Evolutionary conservation across 2,329 filamentous ascomycete genomes (phyloP).

Genomic region (Emergomyces orientalis): DNA sequence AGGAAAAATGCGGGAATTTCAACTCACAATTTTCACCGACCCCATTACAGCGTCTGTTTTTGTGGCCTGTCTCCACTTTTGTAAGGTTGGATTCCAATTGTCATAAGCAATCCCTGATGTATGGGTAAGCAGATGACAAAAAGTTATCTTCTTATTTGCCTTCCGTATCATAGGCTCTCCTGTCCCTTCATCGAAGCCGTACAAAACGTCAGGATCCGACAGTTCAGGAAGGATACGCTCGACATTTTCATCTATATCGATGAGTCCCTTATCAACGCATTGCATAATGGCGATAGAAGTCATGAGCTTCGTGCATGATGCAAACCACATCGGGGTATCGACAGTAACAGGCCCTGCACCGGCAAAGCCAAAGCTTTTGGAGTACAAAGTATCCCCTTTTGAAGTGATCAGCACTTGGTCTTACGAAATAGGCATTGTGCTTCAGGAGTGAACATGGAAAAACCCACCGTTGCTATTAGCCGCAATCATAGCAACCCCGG

Average conservation of each 20-base stretch:
- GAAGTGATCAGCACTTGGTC: not conserved
- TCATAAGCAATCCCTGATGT: constrained; percentile 10
- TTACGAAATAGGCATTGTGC: not conserved
- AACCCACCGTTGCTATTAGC: constrained; percentile 7
- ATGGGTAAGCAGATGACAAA: constrained; percentile 6
- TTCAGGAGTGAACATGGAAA: not conserved
- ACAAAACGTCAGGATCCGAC: constrained; percentile 38
- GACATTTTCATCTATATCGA: constrained; percentile 40
- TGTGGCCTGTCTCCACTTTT: not conserved
- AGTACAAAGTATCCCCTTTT: constrained; percentile 5
- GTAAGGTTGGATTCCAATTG: not conserved
- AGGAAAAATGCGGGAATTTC: too few species aligned
- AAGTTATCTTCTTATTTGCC: constrained; percentile 9
- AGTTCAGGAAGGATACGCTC: constrained; percentile 39
- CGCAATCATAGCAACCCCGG: constrained; percentile 1
- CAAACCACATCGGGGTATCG: constrained; percentile 10
- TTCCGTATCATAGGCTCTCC: constrained; percentile 5
- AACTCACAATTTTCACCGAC: constrained; percentile 16
- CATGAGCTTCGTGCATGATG: constrained; percentile 35
- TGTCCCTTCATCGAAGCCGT: constrained; percentile 32
- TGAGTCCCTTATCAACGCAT: constrained; percentile 43
- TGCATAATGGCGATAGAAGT: constrained; percentile 44
- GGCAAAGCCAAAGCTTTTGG: constrained; percentile 4
- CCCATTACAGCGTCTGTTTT: constrained; percentile 18
- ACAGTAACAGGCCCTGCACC: not conserved